These are phyloP conservation scores for Apodospora peruviana DNA, from an alignment of 495 filamentous ascomycete species.

Conservation along the genomic window DNA sequence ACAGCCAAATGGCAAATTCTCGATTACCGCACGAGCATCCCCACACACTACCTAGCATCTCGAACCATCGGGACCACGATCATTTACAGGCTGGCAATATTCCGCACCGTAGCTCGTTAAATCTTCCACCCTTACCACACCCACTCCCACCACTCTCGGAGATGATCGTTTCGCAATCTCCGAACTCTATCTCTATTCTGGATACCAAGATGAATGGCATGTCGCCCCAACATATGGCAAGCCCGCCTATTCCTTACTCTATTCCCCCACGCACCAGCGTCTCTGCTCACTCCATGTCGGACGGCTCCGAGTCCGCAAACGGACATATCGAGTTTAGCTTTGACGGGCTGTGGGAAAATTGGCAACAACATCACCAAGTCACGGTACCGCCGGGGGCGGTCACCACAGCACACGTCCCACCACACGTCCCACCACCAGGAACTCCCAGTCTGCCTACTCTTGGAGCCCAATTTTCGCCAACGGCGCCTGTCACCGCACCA, in stretches of 20 bases:
- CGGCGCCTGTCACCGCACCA: too few species aligned
- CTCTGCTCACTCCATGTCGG: slow-evolving; percentile 12
- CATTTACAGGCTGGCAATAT: slow-evolving; percentile 3
- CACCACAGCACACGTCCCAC: too few species aligned
- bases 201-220: slow-evolving; percentile 19
- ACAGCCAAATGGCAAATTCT: slow-evolving; percentile 9
- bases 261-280: slow-evolving; percentile 7
- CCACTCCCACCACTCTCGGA: slow-evolving; percentile 13
- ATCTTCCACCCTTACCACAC: slow-evolving; percentile 12
- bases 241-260: slow-evolving; percentile 1
- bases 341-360: slow-evolving; percentile 48
- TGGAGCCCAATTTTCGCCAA: too few species aligned
- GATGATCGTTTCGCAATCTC: slow-evolving; percentile 9
- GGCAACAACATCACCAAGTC: too few species aligned
- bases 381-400: too few species aligned
- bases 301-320: slow-evolving; percentile 14
- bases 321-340: slow-evolving; percentile 50
- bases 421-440: too few species aligned
- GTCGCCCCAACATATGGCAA: slow-evolving; percentile 2
- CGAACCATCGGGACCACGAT: slow-evolving; percentile 1
- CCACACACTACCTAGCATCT: slow-evolving; percentile 1
- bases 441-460: too few species aligned
- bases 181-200: neutral
- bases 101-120: neutral
- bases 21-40: slow-evolving; percentile 5